These are phyloP conservation scores for Leccinum fallax DNA, from an alignment of 1,284 basidiomycete genomes.

Conservation along the genomic window DNA sequence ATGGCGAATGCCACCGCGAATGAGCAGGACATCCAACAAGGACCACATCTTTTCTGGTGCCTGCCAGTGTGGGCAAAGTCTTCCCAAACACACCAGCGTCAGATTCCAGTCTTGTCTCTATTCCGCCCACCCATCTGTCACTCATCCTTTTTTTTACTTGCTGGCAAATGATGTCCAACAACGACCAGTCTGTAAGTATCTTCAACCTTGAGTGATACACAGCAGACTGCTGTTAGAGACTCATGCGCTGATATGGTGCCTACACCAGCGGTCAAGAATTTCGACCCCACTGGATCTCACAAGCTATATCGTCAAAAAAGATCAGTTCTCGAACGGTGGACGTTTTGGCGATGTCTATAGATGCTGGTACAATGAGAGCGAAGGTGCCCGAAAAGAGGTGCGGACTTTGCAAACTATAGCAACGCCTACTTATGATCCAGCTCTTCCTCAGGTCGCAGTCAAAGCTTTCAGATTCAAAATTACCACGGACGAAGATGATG, in stretches of 20 bases:
- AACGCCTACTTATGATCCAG: neutral
- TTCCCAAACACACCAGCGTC: too few relatives aligned
- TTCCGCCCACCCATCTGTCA: too few relatives aligned
- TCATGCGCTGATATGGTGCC: neutral
- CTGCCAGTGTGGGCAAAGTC: too few relatives aligned
- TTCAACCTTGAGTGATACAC: neutral
- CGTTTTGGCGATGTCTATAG: slow-evolving; percentile 11
- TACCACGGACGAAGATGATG: neutral
- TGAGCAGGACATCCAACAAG: too few relatives aligned
- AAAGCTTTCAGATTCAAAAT: neutral
- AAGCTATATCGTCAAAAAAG: slow-evolving; percentile 3
- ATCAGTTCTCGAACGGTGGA: slow-evolving; percentile 2
- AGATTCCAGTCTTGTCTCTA: too few relatives aligned
- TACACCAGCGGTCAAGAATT: neutral
- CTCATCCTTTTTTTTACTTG: too few relatives aligned
- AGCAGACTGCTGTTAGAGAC: too few relatives aligned
- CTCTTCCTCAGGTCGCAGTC: neutral
- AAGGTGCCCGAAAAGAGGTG: neutral
- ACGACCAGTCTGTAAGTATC: neutral
- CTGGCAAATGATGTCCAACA: neutral
- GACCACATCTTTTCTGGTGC: too few relatives aligned
- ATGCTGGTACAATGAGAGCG: slow-evolving; percentile 4
- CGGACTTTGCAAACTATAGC: neutral
- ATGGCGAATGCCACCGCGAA: too few relatives aligned
- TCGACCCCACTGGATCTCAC: slow-evolving; percentile 10